Conservation (phyloP, 106 monocot genomes). For the Cymbidium sinense region DNA sequence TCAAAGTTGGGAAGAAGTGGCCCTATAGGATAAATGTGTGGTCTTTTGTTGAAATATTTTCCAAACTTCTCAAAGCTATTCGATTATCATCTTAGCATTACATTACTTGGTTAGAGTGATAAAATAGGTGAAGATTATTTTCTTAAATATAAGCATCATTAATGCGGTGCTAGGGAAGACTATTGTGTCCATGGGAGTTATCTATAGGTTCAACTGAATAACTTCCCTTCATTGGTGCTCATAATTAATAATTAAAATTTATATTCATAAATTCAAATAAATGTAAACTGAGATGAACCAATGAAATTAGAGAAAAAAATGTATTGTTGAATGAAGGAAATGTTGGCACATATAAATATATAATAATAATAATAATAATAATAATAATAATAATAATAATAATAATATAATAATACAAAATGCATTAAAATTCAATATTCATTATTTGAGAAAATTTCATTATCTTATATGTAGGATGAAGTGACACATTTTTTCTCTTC, state of each 20-base stretch:
- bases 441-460: too few species aligned
- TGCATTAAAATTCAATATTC: too few species aligned
- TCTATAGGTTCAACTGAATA: conserved; percentile 10
- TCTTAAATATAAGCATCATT: background rate
- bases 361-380: too few species aligned
- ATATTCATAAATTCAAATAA: too few species aligned
- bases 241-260: background rate
- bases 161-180: conserved; percentile 20
- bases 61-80: conserved; percentile 29
- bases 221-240: background rate
- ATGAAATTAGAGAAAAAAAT: too few species aligned
- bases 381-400: too few species aligned
- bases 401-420: too few species aligned
- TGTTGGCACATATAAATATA: too few species aligned
- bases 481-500: background rate
- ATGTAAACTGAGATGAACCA: too few species aligned
- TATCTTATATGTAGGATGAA: too few species aligned
- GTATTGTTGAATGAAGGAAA: too few species aligned
- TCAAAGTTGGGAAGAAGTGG: conserved; percentile 6
- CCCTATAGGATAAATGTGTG: conserved; percentile 20
- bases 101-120: background rate
- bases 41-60: conserved; percentile 2
- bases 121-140: background rate
- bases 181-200: background rate
- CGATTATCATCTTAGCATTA: conserved; percentile 15